Base-by-base conservation (phyloP, 495 filamentous ascomycete genomes). In the Penicillium antarcticum region DNA sequence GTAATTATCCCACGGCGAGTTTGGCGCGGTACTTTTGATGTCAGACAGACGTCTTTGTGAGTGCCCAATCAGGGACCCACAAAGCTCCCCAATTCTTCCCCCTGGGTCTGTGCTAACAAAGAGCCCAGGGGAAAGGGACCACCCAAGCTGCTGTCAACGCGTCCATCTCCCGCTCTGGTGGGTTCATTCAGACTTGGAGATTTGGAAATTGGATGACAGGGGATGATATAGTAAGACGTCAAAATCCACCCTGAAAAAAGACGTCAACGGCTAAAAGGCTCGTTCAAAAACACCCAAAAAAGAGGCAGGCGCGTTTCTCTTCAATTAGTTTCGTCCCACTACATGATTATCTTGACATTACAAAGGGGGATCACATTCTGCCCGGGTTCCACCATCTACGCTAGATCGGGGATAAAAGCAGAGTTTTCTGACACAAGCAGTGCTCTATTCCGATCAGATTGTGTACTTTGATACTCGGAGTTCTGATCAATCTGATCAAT, bases 141-240 rank as follows among this genome's bases (percentile, higher is more conserved):
- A 62, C 52, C 55, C 58, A 62, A 57, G 48, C 53, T 26, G 35
- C 58, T 59, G 58, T 62, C 58, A 65, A 43, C 41, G 19, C 37
- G 62, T 48, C 37, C 35, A 65, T 65, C 62, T 60, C 62, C 59
- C 61, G 58, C 29, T 6, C 35, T 10, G 26, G 50, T 58, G 51
- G 57, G 16, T 40, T 43, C 52, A 9, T 23, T 45, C 8, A 7
- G 26, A 7, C 26, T 7, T 29, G 8, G 26, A 29, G 26, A 10
- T 29, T 29, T 29, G 26, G 26, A 29, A 7, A 4, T 29, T 29
- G 26, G 26, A 29, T 29, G 26, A 9, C 26, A 29, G 42, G 42
- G 17, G 37, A 41, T 18, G 8, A 2, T 12, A 23, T 12, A 23
- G 38, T 41, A 4, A 41, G 38, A 41, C 17, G 8, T 21, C 10